A percentile compares a stretch with the other conserved stretches of the same genome.
phyloP scores from a whole-genome alignment of 371 early-diverging fungal genomes.

The Furculomyces boomerangus region DNA sequence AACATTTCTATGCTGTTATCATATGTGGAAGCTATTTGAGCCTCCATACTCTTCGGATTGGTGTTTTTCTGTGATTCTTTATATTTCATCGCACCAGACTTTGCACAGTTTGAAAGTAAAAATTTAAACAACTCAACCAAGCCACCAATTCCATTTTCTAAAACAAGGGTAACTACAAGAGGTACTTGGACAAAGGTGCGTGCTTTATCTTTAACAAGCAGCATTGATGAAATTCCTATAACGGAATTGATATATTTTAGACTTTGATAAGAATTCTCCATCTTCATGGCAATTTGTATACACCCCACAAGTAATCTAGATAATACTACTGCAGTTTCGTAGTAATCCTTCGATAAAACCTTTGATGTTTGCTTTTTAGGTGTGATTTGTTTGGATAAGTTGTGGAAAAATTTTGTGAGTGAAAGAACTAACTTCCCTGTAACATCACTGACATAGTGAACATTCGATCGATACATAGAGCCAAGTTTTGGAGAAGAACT shows the following conservation, averaged over 20 bases:
- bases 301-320: not conserved
- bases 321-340: not conserved
- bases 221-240: not conserved
- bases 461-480: not conserved
- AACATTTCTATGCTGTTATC: not conserved
- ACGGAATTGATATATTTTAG: constrained; percentile 1
- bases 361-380: not conserved
- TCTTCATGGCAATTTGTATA: not conserved
- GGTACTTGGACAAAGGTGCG: not conserved
- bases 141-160: not conserved
- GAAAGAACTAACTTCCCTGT: not conserved
- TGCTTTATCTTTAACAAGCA: constrained; percentile 2
- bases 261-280: not conserved
- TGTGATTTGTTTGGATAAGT: not conserved
- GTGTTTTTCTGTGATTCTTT: not conserved
- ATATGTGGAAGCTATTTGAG: not conserved
- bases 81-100: not conserved
- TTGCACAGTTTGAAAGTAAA: not conserved
- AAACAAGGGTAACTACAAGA: constrained; percentile 1
- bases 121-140: not conserved
- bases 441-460: not conserved
- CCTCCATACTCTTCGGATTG: not conserved
- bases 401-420: not conserved
- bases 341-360: not conserved
- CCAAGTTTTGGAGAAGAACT: no score